Evolutionary conservation across 2,329 filamentous ascomycete species (phyloP).

Genomic region (Alternaria brassicae): DNA sequence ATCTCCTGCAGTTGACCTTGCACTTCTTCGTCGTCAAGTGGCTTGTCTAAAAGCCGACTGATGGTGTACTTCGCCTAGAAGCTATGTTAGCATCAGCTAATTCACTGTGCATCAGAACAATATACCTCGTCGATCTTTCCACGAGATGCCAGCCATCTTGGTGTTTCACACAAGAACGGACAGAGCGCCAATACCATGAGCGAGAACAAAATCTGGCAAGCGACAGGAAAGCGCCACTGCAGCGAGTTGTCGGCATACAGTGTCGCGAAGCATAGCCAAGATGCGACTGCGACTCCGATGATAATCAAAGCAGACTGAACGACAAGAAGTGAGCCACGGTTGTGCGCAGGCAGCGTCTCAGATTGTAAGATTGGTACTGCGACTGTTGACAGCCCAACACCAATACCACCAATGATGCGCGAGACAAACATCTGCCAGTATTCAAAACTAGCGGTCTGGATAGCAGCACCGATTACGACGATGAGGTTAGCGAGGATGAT

Average conservation of each 20-base stretch:
- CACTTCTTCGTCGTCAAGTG: constrained; percentile 41
- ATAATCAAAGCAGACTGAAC: constrained; percentile 25
- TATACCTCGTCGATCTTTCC: constrained; percentile 35
- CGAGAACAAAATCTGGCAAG: constrained; percentile 63
- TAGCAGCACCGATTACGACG: constrained; percentile 42
- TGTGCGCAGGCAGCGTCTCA: constrained; percentile 41
- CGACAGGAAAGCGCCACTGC: constrained; percentile 57
- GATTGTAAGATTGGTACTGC: constrained; percentile 56
- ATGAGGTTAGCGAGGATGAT: constrained; percentile 63
- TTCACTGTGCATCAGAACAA: not conserved
- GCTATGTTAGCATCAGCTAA: not conserved
- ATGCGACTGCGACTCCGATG: constrained; percentile 25
- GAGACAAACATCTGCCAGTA: constrained; percentile 45
- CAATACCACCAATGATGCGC: constrained; percentile 52
- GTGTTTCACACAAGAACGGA: constrained; percentile 50
- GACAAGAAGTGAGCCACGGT: constrained; percentile 23
- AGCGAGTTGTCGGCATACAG: constrained; percentile 20
- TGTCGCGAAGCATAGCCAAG: constrained; percentile 25
- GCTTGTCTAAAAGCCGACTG: constrained; percentile 42
- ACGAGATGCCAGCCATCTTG: constrained; percentile 50
- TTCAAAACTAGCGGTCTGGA: constrained; percentile 42
- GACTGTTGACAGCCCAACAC: constrained; percentile 57
- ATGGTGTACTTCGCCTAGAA: constrained; percentile 28
- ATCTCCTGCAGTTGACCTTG: constrained; percentile 49
- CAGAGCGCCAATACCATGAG: constrained; percentile 60